A percentile compares a stretch with the other conserved stretches of the same genome.
Evolutionary conservation across 1,284 basidiomycete genomes (phyloP).

Genomic region (Schizophyllum amplum): DNA sequence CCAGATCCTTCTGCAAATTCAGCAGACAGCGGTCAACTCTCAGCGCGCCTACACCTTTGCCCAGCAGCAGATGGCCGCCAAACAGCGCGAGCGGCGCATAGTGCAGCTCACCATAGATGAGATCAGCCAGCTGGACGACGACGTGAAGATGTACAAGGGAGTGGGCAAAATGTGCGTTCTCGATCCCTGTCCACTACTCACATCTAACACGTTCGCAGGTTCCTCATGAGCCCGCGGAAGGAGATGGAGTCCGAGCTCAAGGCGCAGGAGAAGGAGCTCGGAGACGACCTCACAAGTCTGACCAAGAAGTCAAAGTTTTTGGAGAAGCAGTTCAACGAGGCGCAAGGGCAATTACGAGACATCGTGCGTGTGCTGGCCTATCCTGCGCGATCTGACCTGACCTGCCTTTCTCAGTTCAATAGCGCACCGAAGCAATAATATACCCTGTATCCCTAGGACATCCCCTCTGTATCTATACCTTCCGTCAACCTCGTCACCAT

Average conservation of each 20-base stretch:
- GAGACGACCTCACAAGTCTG: slow-evolving; percentile 72
- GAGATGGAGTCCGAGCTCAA: slow-evolving; percentile 73
- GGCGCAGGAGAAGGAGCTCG: slow-evolving; percentile 69
- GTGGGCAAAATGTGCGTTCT: slow-evolving; percentile 82
- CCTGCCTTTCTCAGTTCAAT: slow-evolving; percentile 39
- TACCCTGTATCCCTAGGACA: neutral
- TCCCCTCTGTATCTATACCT: neutral
- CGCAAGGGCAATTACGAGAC: slow-evolving; percentile 78
- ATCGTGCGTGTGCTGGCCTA: slow-evolving; percentile 50
- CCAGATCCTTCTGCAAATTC: slow-evolving; percentile 86
- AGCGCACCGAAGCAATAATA: slow-evolving; percentile 45
- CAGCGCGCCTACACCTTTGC: slow-evolving; percentile 69
- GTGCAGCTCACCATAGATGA: slow-evolving; percentile 82
- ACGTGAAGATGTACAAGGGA: slow-evolving; percentile 80
- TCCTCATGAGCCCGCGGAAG: slow-evolving; percentile 77
- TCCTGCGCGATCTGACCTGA: slow-evolving; percentile 1
- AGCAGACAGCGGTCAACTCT: slow-evolving; percentile 76
- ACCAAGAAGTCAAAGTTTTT: slow-evolving; percentile 80
- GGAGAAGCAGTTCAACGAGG: slow-evolving; percentile 87
- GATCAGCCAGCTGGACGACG: slow-evolving; percentile 52
- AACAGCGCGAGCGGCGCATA: slow-evolving; percentile 82
- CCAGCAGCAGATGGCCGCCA: slow-evolving; percentile 63
- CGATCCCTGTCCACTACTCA: neutral
- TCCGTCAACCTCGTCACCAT: too few relatives aligned
- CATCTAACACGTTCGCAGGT: slow-evolving; percentile 42